These are phyloP conservation scores for Monarda citriodora DNA, from an alignment of 305 asterid species.

Conservation along the genomic window DNA sequence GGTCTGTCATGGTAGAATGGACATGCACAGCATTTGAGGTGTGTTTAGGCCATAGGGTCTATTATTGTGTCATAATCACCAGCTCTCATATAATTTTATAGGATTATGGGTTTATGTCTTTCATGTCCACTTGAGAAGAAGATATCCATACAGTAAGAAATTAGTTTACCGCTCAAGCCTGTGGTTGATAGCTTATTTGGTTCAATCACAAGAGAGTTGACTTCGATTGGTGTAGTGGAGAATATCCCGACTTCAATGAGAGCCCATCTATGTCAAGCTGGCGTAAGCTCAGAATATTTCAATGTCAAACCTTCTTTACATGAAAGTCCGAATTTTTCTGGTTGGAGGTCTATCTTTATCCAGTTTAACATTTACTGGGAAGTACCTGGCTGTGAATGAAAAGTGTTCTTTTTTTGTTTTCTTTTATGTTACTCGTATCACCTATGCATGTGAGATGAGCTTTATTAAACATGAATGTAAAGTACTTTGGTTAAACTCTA, in stretches of 20 bases:
- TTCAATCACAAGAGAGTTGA: not conserved
- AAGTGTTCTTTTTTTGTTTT: not conserved
- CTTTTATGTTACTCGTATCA: not conserved
- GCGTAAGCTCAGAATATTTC: not conserved
- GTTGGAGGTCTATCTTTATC: not conserved
- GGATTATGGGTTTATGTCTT: not conserved
- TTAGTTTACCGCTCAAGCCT: not conserved
- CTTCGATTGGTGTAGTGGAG: not conserved
- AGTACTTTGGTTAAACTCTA: slow-evolving; percentile 1
- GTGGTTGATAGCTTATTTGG: not conserved
- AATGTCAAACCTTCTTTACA: not conserved
- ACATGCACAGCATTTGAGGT: not conserved
- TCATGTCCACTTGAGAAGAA: slow-evolving; percentile 1
- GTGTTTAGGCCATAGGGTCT: not conserved
- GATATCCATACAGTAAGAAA: not conserved
- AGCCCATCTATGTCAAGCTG: no score
- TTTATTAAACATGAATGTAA: not conserved
- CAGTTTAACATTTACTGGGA: not conserved
- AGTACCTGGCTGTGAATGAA: not conserved
- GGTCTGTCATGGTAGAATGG: not conserved
- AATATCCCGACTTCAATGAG: not conserved
- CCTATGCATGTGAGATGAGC: not conserved
- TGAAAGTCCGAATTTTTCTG: not conserved
- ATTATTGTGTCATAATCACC: not conserved
- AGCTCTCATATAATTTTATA: not conserved